These are phyloP conservation scores for Starmerella kuoi DNA, from an alignment of 805 yeast species.

Conservation along the genomic window DNA sequence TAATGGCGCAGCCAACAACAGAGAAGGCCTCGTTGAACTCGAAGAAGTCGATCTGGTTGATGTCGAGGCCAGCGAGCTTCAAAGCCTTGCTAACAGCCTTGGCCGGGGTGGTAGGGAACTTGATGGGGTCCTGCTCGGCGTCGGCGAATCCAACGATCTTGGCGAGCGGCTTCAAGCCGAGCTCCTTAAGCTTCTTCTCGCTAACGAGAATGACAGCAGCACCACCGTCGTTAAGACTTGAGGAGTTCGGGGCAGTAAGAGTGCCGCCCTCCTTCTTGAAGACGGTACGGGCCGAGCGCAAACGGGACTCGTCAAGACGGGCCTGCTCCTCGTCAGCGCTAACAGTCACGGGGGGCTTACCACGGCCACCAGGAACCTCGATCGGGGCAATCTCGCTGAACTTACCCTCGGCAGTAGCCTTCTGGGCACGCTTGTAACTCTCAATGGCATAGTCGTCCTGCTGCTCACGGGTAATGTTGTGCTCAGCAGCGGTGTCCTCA, in stretches of 20 bases:
- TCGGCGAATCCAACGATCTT: conserved; percentile 93
- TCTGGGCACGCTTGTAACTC: conserved; percentile 77
- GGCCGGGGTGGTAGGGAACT: conserved; percentile 93
- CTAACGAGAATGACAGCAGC: conserved; percentile 87
- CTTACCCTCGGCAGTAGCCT: conserved; percentile 70
- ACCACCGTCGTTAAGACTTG: conserved; percentile 95
- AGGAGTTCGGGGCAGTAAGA: conserved; percentile 94
- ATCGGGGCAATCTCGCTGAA: conserved; percentile 80
- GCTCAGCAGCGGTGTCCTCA: conserved; percentile 87
- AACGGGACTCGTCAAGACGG: conserved; percentile 64
- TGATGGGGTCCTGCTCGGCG: conserved; percentile 89
- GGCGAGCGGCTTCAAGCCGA: conserved; percentile 80
- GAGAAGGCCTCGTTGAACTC: conserved; percentile 98
- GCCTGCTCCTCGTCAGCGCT: conserved; percentile 71
- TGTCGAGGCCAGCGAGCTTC: conserved; percentile 60
- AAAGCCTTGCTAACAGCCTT: conserved; percentile 93
- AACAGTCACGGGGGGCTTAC: conserved; percentile 51
- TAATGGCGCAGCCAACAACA: conserved; percentile 87
- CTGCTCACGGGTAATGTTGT: conserved; percentile 61
- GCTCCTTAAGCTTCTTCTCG: conserved; percentile 70
- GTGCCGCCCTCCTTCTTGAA: conserved; percentile 96
- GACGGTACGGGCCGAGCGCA: conserved; percentile 80
- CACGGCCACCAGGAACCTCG: conserved; percentile 74
- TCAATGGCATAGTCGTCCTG: conserved; percentile 81
- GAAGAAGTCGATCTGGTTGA: conserved; percentile 68